Evolutionary conservation across 2,329 filamentous ascomycete species (phyloP), one percentile per base, ranked within the genome.

Genomic region (Scedosporium minutisporum): DNA sequence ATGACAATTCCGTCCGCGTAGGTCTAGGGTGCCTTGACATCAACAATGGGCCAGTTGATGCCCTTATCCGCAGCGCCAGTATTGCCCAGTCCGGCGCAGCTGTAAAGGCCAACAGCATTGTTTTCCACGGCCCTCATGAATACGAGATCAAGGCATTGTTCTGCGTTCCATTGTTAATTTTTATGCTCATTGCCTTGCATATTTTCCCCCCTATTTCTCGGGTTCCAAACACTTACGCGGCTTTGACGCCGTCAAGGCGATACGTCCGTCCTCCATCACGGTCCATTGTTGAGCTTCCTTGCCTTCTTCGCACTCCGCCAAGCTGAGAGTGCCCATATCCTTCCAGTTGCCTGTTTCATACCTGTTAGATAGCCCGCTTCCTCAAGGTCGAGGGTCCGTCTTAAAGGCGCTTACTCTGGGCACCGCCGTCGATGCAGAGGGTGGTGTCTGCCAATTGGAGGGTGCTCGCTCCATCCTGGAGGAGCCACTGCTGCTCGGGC

Each of bases 401-500:
- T 21, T 16, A 57, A 14, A 23, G 2, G 3, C 61, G 62, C 68
- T 65, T 42, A 71, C 71, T 62, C 65, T 74, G 67, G 5, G 70
- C 70, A 6, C 76, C 76, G 3, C 71, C 76, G 60, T 78, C 76
- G 21, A 78, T 60, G 63, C 75, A 78, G n/a, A 77, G 70, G 4
- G 69, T 73, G n/a, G 71, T 74, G 62, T 68, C 66, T 0, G 70
- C 74, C 23, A 76, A 68, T 65, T 76, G 74, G 64, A 78, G 74
- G 65, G 71, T 74, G 57, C 70, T 71, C 42, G 64, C 65, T 63
- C 72, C 72, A 23, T 66, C 65, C 65, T 72, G 71, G 66, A 78
- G 63, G 61, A 74, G 75, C 76, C 76, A 78, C 63, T 76, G 74
- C 66, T 78, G 76, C 64, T 75, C 74, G 2, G 72, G 66, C 64